Evolutionary conservation across 768 basidiomycete genomes (phyloP), one percentile per base, ranked within the genome.

Genomic region (Suillus plorans): DNA sequence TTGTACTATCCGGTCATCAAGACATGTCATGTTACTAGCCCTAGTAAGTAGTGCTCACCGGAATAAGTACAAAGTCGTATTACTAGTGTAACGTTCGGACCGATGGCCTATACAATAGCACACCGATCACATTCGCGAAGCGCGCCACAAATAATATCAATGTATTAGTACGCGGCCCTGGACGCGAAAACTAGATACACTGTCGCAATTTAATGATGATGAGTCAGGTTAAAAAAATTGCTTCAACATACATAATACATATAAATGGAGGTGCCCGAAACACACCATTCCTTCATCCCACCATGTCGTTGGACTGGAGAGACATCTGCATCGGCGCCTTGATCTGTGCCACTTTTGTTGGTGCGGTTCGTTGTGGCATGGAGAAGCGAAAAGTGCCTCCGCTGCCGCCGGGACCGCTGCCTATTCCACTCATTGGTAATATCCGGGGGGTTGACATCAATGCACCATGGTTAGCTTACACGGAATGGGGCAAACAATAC

Each of bases 381-480:
- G 64, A 44, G 50, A 65, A 70, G 50, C 64, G 61, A 34, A 56
- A 37, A 59, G 4, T 25, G 14, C 34, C 65, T 2, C 62, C 70
- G 3, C 53, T 71, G 16, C 72, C 72, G 8, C 71, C 71, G 18
- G 72, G 72, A 52, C 70, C 72, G 25, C 44, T 44, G 5, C 64
- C 68, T 14, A 37, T 74, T 7, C 68, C 69, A 42, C 42, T 72
- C 14, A 60, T 62, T 49, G 69, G 72, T 3, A 70, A 74, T 66
- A 16, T 74, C 45, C 63, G 59, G 16, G 67, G 65, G 22, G 66
- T 70, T 45, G 52, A 65, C 20, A 37, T 28, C 2, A 55, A 50
- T 14, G 61, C 70, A 20, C 66, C 69, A 7, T 74, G 69, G 70
- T 58, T 69, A n/a, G 64, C 69, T 34, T 73, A 66, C 9, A 69